Conservation (phyloP, 139 green algal species). For the Chlorella sp. region DNA sequence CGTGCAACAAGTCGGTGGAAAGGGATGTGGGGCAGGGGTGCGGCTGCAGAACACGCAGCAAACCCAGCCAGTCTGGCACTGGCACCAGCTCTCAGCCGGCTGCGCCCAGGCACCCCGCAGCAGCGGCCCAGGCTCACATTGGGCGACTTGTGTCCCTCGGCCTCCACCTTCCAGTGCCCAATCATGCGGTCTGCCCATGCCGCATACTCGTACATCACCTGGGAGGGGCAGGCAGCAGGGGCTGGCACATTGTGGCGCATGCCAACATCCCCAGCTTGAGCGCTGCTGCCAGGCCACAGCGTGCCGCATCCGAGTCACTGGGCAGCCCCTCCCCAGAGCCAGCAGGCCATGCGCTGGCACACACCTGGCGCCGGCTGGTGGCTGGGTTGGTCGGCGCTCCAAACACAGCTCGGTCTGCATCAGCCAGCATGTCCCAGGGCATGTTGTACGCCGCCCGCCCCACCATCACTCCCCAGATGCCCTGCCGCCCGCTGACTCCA, state of each 20-base stretch:
- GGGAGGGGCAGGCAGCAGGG: too few species aligned
- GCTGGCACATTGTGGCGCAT: too few species aligned
- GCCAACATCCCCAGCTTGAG: too few species aligned
- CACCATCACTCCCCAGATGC: conserved; percentile 91
- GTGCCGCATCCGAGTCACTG: too few species aligned
- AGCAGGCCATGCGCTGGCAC: too few species aligned
- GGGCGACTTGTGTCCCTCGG: conserved; percentile 17
- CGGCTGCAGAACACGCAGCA: conserved; percentile 1
- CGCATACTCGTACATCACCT: conserved; percentile 67
- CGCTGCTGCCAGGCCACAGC: too few species aligned
- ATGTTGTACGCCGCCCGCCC: conserved; percentile 87
- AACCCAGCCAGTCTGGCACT: too few species aligned
- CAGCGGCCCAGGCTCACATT: not conserved
- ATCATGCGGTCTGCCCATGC: conserved; percentile 78
- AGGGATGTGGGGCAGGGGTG: conserved; percentile 20
- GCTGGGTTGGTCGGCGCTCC: conserved; percentile 64
- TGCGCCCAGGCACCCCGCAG: not conserved
- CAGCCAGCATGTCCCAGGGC: conserved; percentile 77
- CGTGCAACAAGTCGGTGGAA: too few species aligned
- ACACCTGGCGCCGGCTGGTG: conserved; percentile 70
- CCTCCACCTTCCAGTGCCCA: conserved; percentile 57
- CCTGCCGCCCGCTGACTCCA: not conserved
- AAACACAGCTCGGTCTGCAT: conserved; percentile 81
- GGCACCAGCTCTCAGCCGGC: too few species aligned
- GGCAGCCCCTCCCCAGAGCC: too few species aligned